Evolutionary conservation across 805 yeast species (phyloP).

Genomic region (Priceomyces carsonii): DNA sequence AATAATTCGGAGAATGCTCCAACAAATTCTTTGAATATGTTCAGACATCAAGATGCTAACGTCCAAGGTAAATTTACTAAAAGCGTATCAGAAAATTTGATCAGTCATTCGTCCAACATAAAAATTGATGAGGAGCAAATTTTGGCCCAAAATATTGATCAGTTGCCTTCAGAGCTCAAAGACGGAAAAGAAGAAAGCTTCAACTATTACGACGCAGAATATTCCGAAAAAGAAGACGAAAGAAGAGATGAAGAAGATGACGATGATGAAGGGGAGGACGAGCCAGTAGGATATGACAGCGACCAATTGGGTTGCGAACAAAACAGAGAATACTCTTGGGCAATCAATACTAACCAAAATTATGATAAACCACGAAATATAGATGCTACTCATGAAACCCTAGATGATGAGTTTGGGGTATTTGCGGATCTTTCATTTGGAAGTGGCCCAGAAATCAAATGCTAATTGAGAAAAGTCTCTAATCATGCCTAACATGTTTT

Average conservation of each 20-base stretch:
- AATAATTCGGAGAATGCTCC: slow-evolving; percentile 3
- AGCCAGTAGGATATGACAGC: slow-evolving; percentile 1
- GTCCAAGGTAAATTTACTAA: too few relatives aligned
- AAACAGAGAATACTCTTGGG: slow-evolving; percentile 8
- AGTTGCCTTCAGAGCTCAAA: slow-evolving; percentile 7
- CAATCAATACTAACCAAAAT: slow-evolving; percentile 2
- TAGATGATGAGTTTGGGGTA: slow-evolving; percentile 8
- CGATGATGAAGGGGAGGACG: slow-evolving; percentile 4
- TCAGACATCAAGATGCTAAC: too few relatives aligned
- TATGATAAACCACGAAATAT: slow-evolving; percentile 5
- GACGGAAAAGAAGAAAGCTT: slow-evolving; percentile 7
- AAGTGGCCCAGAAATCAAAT: slow-evolving; percentile 12
- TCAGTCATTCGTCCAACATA: neutral
- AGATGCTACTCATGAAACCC: slow-evolving; percentile 5
- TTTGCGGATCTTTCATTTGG: slow-evolving; percentile 12
- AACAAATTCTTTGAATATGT: too few relatives aligned
- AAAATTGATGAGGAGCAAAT: neutral
- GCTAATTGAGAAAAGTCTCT: too few relatives aligned
- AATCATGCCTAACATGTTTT: neutral
- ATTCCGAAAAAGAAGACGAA: slow-evolving; percentile 7
- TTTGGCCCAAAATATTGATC: slow-evolving; percentile 5
- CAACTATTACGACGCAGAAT: slow-evolving; percentile 7
- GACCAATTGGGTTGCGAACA: slow-evolving; percentile 1
- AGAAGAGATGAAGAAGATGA: slow-evolving; percentile 5
- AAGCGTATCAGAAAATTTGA: slow-evolving; percentile 7